These are phyloP conservation scores for Phytophthora pluvialis DNA, from an alignment of 352 stramenopile species.

Conservation along the genomic window DNA sequence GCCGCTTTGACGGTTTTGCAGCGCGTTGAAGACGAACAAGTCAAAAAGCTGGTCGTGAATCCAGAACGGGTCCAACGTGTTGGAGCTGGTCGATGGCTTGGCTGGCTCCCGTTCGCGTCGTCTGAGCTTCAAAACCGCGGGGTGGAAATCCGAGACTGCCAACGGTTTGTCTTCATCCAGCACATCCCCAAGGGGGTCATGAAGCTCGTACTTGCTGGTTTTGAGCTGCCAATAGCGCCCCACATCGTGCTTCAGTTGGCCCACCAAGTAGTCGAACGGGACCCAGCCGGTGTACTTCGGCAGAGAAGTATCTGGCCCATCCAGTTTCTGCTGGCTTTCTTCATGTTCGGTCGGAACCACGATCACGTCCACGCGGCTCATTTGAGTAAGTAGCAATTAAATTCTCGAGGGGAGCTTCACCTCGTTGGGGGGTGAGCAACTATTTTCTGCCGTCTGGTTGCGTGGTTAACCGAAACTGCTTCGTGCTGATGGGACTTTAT, in stretches of 20 bases:
- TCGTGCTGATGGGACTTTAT: conserved; percentile 2
- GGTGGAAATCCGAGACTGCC: conserved; percentile 15
- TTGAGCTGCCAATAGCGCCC: conserved; percentile 55
- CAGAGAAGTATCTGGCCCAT: neutral
- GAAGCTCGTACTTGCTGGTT: conserved; percentile 50
- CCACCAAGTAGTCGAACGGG: conserved; percentile 48
- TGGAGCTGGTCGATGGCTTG: neutral
- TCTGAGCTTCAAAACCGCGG: conserved; percentile 28
- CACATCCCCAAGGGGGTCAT: conserved; percentile 27
- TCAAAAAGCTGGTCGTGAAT: conserved; percentile 68
- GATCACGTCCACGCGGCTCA: conserved; percentile 36
- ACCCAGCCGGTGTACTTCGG: conserved; percentile 49
- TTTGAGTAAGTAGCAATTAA: conserved; percentile 1
- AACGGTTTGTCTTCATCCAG: conserved; percentile 35
- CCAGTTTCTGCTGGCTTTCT: neutral
- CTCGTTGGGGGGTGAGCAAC: neutral
- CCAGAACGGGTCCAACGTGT: conserved; percentile 49
- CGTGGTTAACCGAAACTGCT: conserved; percentile 24
- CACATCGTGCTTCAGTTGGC: conserved; percentile 56
- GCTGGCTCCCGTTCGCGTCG: conserved; percentile 4
- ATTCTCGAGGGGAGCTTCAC: neutral
- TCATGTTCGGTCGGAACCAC: conserved; percentile 15
- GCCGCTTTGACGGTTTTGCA: conserved; percentile 60
- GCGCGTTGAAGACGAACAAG: conserved; percentile 63
- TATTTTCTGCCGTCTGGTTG: conserved; percentile 19